Conservation (phyloP, 257 asterid genomes). For the Knoxia roxburghii region DNA sequence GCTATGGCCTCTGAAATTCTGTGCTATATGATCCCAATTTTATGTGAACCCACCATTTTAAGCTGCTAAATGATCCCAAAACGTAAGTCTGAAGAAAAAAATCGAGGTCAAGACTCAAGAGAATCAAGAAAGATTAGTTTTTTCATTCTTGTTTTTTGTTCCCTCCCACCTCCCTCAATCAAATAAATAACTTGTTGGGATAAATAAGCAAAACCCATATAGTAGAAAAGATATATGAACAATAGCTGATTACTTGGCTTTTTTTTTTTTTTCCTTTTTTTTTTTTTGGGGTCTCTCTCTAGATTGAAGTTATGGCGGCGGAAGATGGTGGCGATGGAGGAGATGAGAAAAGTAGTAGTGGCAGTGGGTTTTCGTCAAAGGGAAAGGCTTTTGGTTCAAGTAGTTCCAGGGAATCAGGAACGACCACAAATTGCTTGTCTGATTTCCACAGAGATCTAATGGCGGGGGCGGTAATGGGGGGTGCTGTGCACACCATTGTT, state of each 20-base stretch:
- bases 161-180: not conserved
- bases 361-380: conserved; percentile 2
- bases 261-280: too few species aligned
- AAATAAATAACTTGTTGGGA: not conserved
- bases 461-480: conserved; percentile 96
- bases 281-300: not conserved
- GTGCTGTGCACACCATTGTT: conserved; percentile 93
- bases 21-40: not conserved
- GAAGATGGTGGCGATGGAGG: conserved; percentile 30
- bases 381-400: not conserved
- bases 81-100: not conserved
- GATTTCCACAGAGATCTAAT: conserved; percentile 75
- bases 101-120: not conserved
- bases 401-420: conserved; percentile 24
- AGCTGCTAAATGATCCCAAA: not conserved
- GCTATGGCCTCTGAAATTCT: not conserved
- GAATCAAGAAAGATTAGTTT: conserved; percentile 1
- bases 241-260: not conserved
- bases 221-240: not conserved
- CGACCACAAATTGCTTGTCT: conserved; percentile 39
- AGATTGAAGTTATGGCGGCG: conserved; percentile 20
- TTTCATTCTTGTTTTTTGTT: not conserved
- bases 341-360: conserved; percentile 23
- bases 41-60: not conserved
- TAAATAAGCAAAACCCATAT: conserved; percentile 3